Percentiles rank a stretch among this genome's conserved stretches.
Conservation (phyloP, 106 monocot species). For the Gastrodia elata region DNA sequence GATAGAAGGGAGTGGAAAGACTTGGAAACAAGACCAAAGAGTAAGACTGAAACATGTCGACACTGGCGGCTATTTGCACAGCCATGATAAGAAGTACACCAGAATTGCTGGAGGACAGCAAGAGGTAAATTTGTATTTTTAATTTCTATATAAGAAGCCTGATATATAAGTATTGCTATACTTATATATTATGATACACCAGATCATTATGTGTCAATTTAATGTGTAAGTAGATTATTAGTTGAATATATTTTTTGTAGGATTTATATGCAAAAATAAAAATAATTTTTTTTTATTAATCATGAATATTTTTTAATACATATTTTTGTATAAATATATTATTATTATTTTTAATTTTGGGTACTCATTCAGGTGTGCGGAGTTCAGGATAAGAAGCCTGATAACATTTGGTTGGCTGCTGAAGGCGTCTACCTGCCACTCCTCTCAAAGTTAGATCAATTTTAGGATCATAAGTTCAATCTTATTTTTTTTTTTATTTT, state of each 20-base stretch:
- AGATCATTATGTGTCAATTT: background rate
- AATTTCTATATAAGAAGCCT: background rate
- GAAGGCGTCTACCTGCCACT: slow-evolving; percentile 76
- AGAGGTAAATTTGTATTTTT: slow-evolving; percentile 36
- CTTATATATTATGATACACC: background rate
- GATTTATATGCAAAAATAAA: background rate
- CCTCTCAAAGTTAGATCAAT: too few relatives aligned
- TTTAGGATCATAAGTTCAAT: too few relatives aligned
- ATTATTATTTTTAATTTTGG: too few relatives aligned
- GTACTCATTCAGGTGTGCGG: slow-evolving; percentile 51
- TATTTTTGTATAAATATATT: too few relatives aligned
- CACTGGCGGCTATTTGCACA: slow-evolving; percentile 71
- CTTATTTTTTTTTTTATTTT: too few relatives aligned
- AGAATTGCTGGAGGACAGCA: slow-evolving; percentile 90
- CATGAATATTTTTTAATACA: too few relatives aligned
- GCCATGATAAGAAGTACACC: slow-evolving; percentile 80
- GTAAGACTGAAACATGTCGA: slow-evolving; percentile 68
- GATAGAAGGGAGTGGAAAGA: slow-evolving; percentile 68
- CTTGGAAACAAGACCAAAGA: slow-evolving; percentile 82
- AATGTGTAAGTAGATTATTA: background rate
- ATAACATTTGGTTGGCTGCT: slow-evolving; percentile 66
- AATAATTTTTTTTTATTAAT: too few relatives aligned
- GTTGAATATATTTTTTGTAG: background rate
- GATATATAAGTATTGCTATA: too few relatives aligned
- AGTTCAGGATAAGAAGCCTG: slow-evolving; percentile 53